phyloP scores from a whole-genome alignment of 177 flowering plant genomes.

The Vitis hybrid region DNA sequence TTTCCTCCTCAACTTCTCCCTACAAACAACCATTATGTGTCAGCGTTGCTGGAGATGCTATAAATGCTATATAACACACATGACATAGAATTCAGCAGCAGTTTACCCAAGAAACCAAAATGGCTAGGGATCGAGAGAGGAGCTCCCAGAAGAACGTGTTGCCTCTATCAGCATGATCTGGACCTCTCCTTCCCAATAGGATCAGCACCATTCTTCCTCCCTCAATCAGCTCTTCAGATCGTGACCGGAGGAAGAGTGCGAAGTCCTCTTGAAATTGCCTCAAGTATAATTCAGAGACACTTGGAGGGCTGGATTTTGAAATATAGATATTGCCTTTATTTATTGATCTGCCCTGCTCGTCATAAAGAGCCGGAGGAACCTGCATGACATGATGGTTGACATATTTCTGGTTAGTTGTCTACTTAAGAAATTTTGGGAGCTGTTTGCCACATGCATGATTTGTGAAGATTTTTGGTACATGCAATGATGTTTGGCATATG shows the following conservation, averaged over 20 bases:
- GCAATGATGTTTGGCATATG: no score
- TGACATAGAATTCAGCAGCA: no score
- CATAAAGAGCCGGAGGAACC: conserved; percentile 66
- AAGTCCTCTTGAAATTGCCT: conserved; percentile 69
- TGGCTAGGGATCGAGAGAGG: conserved; percentile 43
- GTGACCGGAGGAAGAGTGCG: conserved; percentile 45
- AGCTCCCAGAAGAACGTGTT: conserved; percentile 68
- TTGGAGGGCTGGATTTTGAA: conserved; percentile 50
- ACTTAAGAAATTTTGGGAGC: no score
- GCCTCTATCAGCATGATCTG: conserved; percentile 57
- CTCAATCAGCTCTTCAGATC: conserved; percentile 53
- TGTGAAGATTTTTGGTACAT: no score
- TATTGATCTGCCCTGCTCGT: conserved; percentile 40
- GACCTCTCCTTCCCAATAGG: conserved; percentile 52
- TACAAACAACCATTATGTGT: conserved; percentile 13
- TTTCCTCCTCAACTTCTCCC: conserved; percentile 68
- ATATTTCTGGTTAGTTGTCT: not conserved
- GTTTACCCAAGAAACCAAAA: conserved; percentile 49
- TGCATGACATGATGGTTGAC: conserved; percentile 13
- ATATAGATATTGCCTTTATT: conserved; percentile 75
- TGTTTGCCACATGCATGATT: no score
- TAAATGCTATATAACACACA: not conserved
- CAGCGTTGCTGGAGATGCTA: no score
- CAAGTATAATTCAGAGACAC: conserved; percentile 50
- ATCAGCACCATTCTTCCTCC: conserved; percentile 78